Evolutionary conservation across 306 rosid species (phyloP), one percentile per base, ranked within the genome.

Genomic region (Lathyrus sativus): DNA sequence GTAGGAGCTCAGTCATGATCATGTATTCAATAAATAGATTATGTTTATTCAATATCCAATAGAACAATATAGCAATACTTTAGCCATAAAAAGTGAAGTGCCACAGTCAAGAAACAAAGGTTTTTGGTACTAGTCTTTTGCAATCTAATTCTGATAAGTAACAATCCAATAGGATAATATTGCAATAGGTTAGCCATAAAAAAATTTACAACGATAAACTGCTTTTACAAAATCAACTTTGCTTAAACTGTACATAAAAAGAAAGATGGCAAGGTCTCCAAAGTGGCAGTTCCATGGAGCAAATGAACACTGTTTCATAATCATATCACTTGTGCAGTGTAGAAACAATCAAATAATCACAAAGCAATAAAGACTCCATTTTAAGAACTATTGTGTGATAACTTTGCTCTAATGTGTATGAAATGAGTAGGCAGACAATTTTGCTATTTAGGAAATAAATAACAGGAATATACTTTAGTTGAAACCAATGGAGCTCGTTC

Each of bases 401-500:
- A 22, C 51, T 24, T 57, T 65, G 24, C 43, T 48, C 44, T 37
- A 50, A 56, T 45, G 43, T 72, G 64, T 44, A 49, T 66, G 60
- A 60, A 41, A 76, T 56, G 57, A 12, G 44, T 62, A 80, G 63
- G 55, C 43, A 67, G 68, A 38, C 7, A 71, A 60, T 14, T 58
- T 17, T 74, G 29, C 24, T 81, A 46, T 48, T 13, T 19, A 67
- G 65, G 38, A 74, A 78, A 70, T 12, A 58, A 37, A 45, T 13
- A 72, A 44, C 53, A 77, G 57, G 53, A 73, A 24, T 62, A 62
- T 91, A 86, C 96, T 85, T 92, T 90, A 67, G 93, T 90, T 79
- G 98, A 88, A 83, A 90, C 98, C 81, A 93, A 74, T 9, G 97
- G 98, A 72, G 98, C 98, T 82, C 97, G 79, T 76, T 88, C 95